These are phyloP conservation scores for Pythium apleroticum DNA, from an alignment of 352 stramenopile species.

Conservation along the genomic window DNA sequence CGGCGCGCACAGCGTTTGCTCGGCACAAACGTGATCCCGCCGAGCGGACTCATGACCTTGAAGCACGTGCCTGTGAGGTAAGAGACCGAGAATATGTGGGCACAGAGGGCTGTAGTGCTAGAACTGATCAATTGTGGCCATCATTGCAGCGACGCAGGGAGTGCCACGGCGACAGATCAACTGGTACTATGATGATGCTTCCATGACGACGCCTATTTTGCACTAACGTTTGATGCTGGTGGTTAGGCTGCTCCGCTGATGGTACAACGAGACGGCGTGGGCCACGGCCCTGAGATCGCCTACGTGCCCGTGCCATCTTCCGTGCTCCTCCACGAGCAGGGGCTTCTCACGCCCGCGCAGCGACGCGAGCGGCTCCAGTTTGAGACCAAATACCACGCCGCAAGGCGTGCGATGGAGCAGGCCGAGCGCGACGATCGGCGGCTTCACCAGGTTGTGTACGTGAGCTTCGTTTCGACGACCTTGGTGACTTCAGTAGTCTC, in stretches of 20 bases:
- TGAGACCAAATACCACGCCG: slow-evolving; percentile 54
- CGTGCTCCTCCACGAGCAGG: slow-evolving; percentile 58
- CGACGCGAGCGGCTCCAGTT: slow-evolving; percentile 69
- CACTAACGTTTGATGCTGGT: not conserved
- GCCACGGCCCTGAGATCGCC: slow-evolving; percentile 48
- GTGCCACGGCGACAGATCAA: not conserved
- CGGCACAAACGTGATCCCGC: slow-evolving; percentile 9
- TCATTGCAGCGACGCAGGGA: not conserved
- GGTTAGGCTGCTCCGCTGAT: slow-evolving; percentile 43
- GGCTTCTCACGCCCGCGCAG: slow-evolving; percentile 68
- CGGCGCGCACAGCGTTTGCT: slow-evolving; percentile 21
- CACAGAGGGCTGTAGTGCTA: not conserved
- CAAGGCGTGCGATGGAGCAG: slow-evolving; percentile 49
- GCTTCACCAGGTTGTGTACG: slow-evolving; percentile 74
- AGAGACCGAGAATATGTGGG: not conserved
- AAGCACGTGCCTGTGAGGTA: slow-evolving; percentile 23
- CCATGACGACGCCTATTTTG: not conserved
- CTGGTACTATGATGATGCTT: not conserved
- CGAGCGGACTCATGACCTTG: slow-evolving; percentile 24
- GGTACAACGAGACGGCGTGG: slow-evolving; percentile 47
- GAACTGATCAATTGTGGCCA: not conserved
- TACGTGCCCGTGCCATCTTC: slow-evolving; percentile 42
- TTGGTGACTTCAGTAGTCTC: not conserved
- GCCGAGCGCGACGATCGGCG: slow-evolving; percentile 61
- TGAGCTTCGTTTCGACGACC: not conserved